Conservation (phyloP, 441 rosid species). For the Gossypium gossypioides region DNA sequence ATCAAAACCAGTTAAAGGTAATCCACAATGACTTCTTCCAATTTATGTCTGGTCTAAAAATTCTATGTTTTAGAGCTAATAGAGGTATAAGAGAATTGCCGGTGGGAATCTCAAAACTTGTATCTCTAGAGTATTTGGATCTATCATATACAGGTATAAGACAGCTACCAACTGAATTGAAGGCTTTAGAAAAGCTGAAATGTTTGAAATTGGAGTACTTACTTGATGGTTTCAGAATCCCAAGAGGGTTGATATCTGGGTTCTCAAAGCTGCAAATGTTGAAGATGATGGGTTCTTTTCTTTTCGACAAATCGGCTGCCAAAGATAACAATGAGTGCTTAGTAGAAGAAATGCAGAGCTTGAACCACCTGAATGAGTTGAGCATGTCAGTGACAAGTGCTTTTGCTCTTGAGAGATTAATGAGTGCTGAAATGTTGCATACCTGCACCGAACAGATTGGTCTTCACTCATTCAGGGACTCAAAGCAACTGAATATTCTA, state of each 20-base stretch:
- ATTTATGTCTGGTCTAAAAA: slow-evolving; percentile 2
- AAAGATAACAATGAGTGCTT: not conserved
- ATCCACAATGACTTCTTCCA: not conserved
- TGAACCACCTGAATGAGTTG: not conserved
- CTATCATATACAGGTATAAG: not conserved
- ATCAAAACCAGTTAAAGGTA: not conserved
- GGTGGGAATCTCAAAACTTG: not conserved
- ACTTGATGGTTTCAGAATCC: not conserved
- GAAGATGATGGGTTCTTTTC: not conserved
- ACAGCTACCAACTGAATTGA: slow-evolving; percentile 2
- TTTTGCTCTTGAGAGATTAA: not conserved
- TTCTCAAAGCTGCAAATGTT: not conserved
- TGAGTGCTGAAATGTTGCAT: not conserved
- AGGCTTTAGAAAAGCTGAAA: not conserved
- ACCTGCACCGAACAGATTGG: not conserved
- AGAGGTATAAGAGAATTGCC: not conserved
- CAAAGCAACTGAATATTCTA: not conserved
- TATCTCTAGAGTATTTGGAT: not conserved
- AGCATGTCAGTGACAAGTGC: not conserved
- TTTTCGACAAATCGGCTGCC: not conserved
- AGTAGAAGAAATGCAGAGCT: not conserved
- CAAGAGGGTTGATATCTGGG: not conserved
- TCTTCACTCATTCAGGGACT: not conserved
- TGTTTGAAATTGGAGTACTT: not conserved
- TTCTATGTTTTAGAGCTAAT: not conserved